These are phyloP conservation scores for Citrus glauca DNA, from an alignment of 345 rosid species.

Conservation along the genomic window DNA sequence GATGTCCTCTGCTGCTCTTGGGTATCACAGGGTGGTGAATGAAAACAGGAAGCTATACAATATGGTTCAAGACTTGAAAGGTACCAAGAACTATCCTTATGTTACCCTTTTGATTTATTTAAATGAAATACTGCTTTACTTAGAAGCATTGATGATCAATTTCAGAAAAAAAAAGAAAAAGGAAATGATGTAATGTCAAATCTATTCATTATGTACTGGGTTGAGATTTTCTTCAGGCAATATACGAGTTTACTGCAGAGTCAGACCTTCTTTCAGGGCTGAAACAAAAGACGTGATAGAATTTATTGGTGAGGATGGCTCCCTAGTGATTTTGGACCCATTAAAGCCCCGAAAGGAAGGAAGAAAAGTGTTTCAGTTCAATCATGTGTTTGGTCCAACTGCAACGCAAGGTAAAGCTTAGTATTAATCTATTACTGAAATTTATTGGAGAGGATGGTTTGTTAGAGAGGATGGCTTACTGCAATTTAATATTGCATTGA, in stretches of 20 bases:
- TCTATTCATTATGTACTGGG: constrained; percentile 2
- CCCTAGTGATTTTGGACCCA: constrained; percentile 72
- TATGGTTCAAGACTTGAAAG: constrained; percentile 99
- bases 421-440: too few relatives aligned
- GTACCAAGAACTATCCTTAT: constrained; percentile 24
- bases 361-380: constrained; percentile 74
- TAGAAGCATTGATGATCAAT: not conserved
- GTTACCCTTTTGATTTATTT: not conserved
- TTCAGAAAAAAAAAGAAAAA: too few relatives aligned
- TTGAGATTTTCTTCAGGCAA: constrained; percentile 50
- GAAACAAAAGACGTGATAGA: constrained; percentile 49
- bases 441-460: too few relatives aligned
- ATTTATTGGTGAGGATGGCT: constrained; percentile 73
- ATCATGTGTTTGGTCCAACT: constrained; percentile 67
- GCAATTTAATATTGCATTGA: not conserved
- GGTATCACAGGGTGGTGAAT: constrained; percentile 76
- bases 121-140: not conserved
- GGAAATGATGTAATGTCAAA: not conserved
- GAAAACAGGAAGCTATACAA: constrained; percentile 85
- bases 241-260: constrained; percentile 90
- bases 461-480: not conserved
- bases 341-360: constrained; percentile 67
- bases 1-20: constrained; percentile 82
- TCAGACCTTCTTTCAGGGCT: constrained; percentile 54
- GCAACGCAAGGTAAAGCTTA: constrained; percentile 63